A percentile compares a stretch with the other conserved stretches of the same genome.
Evolutionary conservation across 2,329 filamentous ascomycete genomes (phyloP).

Genomic region (Aspergillus ruber): DNA sequence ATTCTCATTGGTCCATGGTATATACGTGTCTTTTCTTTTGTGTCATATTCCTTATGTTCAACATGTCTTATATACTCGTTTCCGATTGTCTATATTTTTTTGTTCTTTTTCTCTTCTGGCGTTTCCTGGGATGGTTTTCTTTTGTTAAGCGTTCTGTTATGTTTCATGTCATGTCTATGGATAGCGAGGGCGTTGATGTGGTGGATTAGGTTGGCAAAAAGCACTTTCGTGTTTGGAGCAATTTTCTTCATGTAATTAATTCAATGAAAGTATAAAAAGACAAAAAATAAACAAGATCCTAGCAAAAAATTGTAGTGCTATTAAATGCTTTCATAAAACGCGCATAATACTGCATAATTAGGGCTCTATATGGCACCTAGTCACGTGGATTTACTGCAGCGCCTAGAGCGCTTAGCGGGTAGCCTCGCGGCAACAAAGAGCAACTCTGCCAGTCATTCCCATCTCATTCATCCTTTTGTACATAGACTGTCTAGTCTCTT

Average conservation of each 20-base stretch:
- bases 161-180: not conserved
- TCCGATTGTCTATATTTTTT: not conserved
- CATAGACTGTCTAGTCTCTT: not conserved
- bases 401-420: not conserved
- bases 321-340: not conserved
- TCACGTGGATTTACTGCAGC: not conserved
- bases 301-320: not conserved
- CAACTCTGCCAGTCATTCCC: not conserved
- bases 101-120: too few relatives aligned
- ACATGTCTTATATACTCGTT: not conserved
- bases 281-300: too few relatives aligned
- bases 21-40: not conserved
- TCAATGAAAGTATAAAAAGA: too few relatives aligned
- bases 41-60: not conserved
- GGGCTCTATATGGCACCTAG: not conserved
- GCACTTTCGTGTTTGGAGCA: not conserved
- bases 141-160: not conserved
- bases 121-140: not conserved
- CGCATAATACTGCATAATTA: not conserved
- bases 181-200: not conserved
- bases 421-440: not conserved
- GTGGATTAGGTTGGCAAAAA: not conserved
- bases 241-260: not conserved
- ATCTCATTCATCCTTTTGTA: not conserved
- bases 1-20: not conserved